Evolutionary conservation across 2,329 filamentous ascomycete genomes (phyloP).

Genomic region (Apiospora sp.): DNA sequence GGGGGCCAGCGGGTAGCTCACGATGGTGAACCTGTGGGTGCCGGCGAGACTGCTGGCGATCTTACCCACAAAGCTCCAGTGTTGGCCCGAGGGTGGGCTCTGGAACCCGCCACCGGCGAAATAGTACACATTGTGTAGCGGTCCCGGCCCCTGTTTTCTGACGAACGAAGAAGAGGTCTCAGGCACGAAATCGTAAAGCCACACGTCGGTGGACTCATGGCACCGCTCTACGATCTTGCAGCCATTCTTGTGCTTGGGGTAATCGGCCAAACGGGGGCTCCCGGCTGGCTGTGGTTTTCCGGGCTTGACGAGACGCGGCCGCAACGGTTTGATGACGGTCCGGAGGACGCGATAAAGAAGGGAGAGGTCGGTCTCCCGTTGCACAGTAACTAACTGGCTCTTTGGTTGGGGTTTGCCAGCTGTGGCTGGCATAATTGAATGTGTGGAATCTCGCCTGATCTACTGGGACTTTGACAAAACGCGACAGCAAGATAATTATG

Average conservation of each 20-base stretch:
- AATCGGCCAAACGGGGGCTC: conserved; percentile 29
- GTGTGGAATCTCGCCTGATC: not conserved
- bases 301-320: conserved; percentile 31
- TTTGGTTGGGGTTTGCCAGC: conserved; percentile 10
- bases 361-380: conserved; percentile 32
- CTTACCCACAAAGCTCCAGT: conserved; percentile 60
- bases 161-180: conserved; percentile 3
- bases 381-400: conserved; percentile 25
- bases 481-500: conserved; percentile 1
- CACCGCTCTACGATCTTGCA: conserved; percentile 31
- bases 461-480: not conserved
- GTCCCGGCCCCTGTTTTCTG: conserved; percentile 32
- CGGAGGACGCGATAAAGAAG: conserved; percentile 31
- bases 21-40: conserved; percentile 51
- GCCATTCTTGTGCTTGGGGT: conserved; percentile 24
- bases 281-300: conserved; percentile 29
- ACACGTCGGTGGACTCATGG: conserved; percentile 26
- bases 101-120: conserved; percentile 66
- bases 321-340: conserved; percentile 30
- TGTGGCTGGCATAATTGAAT: not conserved
- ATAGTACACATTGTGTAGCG: conserved; percentile 52
- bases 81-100: conserved; percentile 54
- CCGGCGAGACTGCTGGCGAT: conserved; percentile 47
- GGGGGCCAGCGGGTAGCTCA: conserved; percentile 63
- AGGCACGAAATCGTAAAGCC: conserved; percentile 32